phyloP scores from a whole-genome alignment of 176 grass and related monocot species.

The Tillandsia leiboldiana region DNA sequence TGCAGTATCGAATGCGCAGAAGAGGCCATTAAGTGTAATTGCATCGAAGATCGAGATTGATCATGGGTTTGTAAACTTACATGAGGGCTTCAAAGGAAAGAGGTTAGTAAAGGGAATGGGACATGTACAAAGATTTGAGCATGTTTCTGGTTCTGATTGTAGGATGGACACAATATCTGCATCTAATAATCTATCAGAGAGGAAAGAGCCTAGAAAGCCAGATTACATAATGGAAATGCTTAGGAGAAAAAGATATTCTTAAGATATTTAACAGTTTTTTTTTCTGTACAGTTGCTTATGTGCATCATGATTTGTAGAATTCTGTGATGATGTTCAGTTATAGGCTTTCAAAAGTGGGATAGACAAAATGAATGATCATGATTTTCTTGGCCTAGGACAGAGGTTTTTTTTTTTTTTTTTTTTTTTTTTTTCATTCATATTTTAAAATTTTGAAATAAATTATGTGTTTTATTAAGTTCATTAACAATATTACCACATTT shows the following conservation, averaged over 20 bases:
- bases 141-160: constrained; percentile 2
- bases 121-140: constrained; percentile 1
- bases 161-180: neutral
- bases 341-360: too few relatives aligned
- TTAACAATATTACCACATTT: too few relatives aligned
- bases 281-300: neutral
- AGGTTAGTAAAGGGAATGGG: constrained; percentile 32
- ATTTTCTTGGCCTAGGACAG: too few relatives aligned
- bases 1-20: neutral
- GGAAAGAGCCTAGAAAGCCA: constrained; percentile 23
- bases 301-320: too few relatives aligned
- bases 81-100: constrained; percentile 28
- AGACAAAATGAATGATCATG: too few relatives aligned
- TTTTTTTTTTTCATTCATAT: too few relatives aligned
- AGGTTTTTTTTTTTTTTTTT: too few relatives aligned
- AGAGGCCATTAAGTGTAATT: constrained; percentile 2
- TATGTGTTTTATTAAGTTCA: too few relatives aligned
- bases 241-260: constrained; percentile 28
- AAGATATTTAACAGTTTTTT: neutral
- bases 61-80: constrained; percentile 19
- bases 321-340: too few relatives aligned
- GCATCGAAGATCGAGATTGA: neutral
- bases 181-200: neutral
- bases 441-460: too few relatives aligned
- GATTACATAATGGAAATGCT: constrained; percentile 62